Evolutionary conservation across 345 rosid species (phyloP).

Genomic region (Murraya koenigii): DNA sequence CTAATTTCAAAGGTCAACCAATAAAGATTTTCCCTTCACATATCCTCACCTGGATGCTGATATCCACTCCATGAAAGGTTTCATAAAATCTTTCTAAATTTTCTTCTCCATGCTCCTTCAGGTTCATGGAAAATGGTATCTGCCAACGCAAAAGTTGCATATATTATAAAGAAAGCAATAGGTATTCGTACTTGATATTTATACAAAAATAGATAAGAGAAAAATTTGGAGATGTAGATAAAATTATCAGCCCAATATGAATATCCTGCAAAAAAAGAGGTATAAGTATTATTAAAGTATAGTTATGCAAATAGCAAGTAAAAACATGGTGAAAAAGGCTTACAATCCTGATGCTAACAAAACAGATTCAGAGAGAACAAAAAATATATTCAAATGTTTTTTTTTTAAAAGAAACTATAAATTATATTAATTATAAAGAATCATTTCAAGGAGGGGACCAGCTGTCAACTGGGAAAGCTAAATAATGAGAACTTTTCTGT

Average conservation of each 20-base stretch:
- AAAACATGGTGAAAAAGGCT: neutral
- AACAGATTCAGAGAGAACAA: neutral
- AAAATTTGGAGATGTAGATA: neutral
- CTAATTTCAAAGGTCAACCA: slow-evolving; percentile 2
- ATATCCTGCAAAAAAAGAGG: neutral
- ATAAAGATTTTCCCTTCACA: slow-evolving; percentile 1
- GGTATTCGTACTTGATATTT: neutral
- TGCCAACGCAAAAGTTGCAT: slow-evolving; percentile 25
- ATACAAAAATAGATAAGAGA: neutral
- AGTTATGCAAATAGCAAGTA: neutral
- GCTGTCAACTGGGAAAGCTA: too few relatives aligned
- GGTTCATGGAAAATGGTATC: slow-evolving; percentile 68
- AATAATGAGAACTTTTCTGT: too few relatives aligned
- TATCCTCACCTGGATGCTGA: slow-evolving; percentile 74
- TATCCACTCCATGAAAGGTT: slow-evolving; percentile 85
- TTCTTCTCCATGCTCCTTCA: slow-evolving; percentile 54
- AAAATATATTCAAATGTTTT: neutral
- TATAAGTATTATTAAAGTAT: neutral
- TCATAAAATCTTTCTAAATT: slow-evolving; percentile 63
- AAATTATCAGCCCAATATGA: neutral
- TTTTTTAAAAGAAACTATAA: too few relatives aligned
- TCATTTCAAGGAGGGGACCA: too few relatives aligned
- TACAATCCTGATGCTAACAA: neutral
- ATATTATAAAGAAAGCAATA: neutral
- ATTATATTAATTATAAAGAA: too few relatives aligned